phyloP scores from a whole-genome alignment of 345 rosid genomes.

The Excoecaria agallocha region DNA sequence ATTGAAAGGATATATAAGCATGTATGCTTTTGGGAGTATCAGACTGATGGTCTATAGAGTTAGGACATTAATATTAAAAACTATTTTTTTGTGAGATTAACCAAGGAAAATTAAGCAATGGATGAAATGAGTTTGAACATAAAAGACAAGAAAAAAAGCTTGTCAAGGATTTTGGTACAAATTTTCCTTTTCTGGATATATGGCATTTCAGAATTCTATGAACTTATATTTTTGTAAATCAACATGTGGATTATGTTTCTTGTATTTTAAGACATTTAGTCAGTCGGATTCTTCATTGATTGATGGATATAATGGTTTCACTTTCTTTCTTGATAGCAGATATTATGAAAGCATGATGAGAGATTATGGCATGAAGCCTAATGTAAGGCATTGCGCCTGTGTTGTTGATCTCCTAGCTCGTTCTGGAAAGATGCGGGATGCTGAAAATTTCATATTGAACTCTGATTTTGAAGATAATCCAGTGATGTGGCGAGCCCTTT shows the following conservation, averaged over 20 bases:
- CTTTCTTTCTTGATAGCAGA: slow-evolving; percentile 2
- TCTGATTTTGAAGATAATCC: slow-evolving; percentile 42
- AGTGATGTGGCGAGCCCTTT: slow-evolving; percentile 49
- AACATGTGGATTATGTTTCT: not conserved
- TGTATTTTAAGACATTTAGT: not conserved
- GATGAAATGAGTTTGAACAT: not conserved
- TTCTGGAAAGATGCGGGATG: slow-evolving; percentile 43
- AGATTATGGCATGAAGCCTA: slow-evolving; percentile 25
- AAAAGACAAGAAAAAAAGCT: not conserved
- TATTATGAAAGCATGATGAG: slow-evolving; percentile 43
- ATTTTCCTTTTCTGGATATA: not conserved
- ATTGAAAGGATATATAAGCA: not conserved
- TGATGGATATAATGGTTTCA: not conserved
- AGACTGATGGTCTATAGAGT: not conserved
- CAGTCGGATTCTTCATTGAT: not conserved
- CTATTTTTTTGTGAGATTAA: not conserved
- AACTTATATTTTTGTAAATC: not conserved
- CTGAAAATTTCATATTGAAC: slow-evolving; percentile 39
- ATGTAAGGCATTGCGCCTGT: slow-evolving; percentile 45
- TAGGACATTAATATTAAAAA: not conserved
- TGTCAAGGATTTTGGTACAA: not conserved
- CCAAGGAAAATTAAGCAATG: not conserved
- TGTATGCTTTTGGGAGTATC: not conserved
- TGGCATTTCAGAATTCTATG: not conserved
- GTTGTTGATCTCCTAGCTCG: slow-evolving; percentile 49